Evolutionary conservation across 2,329 filamentous ascomycete genomes (phyloP).

Genomic region (Claviceps pusilla): DNA sequence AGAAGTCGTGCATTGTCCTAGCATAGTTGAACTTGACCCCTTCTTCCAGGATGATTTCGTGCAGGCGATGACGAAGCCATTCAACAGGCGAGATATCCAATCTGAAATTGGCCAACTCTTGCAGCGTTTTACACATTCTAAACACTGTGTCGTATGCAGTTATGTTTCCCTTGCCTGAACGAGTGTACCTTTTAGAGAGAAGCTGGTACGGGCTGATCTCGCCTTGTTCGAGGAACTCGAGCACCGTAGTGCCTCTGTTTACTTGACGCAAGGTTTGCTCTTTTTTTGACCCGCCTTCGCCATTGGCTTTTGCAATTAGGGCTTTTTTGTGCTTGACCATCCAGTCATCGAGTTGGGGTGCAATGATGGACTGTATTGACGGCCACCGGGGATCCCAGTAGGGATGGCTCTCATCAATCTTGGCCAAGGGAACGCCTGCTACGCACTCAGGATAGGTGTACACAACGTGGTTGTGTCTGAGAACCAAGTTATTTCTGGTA

Average conservation of each 20-base stretch:
- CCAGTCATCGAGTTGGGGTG: conserved; percentile 31
- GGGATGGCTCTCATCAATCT: conserved; percentile 33
- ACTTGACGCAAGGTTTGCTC: conserved; percentile 41
- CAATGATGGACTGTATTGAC: conserved; percentile 27
- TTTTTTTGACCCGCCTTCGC: conserved; percentile 25
- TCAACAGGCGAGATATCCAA: conserved; percentile 37
- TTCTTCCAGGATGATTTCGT: conserved; percentile 30
- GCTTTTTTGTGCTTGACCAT: conserved; percentile 29
- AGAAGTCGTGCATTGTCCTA: conserved; percentile 37
- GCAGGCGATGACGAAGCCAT: conserved; percentile 42
- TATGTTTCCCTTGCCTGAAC: conserved; percentile 23
- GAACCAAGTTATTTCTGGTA: conserved; percentile 27
- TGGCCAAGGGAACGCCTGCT: conserved; percentile 35
- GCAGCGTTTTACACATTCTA: conserved; percentile 37
- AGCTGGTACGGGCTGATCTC: conserved; percentile 42
- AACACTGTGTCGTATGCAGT: conserved; percentile 43
- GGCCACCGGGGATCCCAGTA: conserved; percentile 44
- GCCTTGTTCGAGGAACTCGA: conserved; percentile 35
- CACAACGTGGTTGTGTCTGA: conserved; percentile 33
- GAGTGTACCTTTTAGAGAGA: conserved; percentile 35
- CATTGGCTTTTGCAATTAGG: conserved; percentile 16
- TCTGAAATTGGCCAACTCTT: conserved; percentile 37
- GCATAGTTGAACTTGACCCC: conserved; percentile 36
- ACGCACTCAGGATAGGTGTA: conserved; percentile 38
- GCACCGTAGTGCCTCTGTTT: conserved; percentile 37